These are phyloP conservation scores for Hyaloscypha finlandica DNA, from an alignment of 495 filamentous ascomycete species.

Conservation along the genomic window DNA sequence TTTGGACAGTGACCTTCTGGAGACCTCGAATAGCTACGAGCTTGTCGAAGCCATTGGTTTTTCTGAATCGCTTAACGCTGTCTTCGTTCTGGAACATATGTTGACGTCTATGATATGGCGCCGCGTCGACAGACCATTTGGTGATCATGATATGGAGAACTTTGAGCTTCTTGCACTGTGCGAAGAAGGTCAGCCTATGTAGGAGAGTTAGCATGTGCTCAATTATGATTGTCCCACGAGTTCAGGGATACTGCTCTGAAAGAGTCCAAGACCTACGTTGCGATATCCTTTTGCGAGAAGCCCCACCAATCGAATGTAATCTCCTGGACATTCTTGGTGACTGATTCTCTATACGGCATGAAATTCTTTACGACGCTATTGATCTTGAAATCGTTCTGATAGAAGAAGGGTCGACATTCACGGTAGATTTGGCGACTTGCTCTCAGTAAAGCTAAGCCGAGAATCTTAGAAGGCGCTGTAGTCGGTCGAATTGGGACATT, in stretches of 20 bases:
- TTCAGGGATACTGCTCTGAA: not conserved
- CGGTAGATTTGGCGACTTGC: conserved; percentile 7
- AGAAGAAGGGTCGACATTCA: conserved; percentile 7
- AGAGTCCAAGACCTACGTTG: not conserved
- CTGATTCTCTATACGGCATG: not conserved
- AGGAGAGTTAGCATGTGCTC: not conserved
- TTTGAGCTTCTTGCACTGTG: conserved; percentile 9
- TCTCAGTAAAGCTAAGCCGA: conserved; percentile 1
- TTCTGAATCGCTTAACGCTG: conserved; percentile 3
- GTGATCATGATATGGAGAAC: not conserved
- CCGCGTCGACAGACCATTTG: not conserved
- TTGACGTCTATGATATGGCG: not conserved
- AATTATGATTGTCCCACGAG: not conserved
- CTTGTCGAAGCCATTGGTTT: conserved; percentile 14
- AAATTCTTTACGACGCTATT: not conserved
- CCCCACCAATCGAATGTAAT: not conserved
- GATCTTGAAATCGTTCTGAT: conserved; percentile 15
- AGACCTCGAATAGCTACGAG: conserved; percentile 14
- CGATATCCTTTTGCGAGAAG: not conserved
- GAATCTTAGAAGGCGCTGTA: not conserved
- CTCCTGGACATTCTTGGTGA: not conserved
- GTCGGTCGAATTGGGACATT: not conserved
- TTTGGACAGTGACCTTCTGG: conserved; percentile 13
- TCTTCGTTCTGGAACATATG: not conserved
- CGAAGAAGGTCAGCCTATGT: not conserved